Evolutionary conservation across 768 basidiomycete species (phyloP).

Genomic region (Daedalea quercina): DNA sequence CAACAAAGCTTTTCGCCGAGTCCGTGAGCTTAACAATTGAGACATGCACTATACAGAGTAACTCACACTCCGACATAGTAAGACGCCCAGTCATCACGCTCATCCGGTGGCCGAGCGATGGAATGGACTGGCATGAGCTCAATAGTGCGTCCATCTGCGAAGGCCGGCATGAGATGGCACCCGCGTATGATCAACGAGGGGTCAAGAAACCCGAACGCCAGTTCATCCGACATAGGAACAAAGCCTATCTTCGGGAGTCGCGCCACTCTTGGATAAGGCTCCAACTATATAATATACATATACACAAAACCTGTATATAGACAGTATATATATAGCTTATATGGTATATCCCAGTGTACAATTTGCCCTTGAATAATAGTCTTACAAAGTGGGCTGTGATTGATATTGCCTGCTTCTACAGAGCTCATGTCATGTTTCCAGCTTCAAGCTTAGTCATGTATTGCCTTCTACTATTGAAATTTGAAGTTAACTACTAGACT

Average conservation of each 20-base stretch:
- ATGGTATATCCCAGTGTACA: no score
- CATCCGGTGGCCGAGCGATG: slow-evolving; percentile 1
- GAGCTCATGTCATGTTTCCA: no score
- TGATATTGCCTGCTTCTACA: no score
- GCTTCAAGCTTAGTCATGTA: no score
- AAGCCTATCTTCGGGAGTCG: slow-evolving; percentile 1
- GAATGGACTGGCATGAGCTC: slow-evolving; percentile 5
- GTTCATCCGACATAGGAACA: neutral
- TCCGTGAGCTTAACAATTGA: neutral
- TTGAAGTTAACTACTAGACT: no score
- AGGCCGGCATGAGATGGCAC: slow-evolving; percentile 37
- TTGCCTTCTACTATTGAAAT: no score
- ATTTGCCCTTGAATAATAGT: no score
- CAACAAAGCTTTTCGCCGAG: neutral
- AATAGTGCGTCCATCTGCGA: slow-evolving; percentile 18
- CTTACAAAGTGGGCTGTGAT: no score
- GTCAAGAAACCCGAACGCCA: slow-evolving; percentile 21
- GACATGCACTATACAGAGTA: neutral
- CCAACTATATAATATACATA: no score
- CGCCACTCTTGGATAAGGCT: no score
- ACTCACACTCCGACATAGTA: slow-evolving; percentile 18
- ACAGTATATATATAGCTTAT: no score
- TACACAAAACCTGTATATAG: no score
- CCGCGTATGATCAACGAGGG: slow-evolving; percentile 33
- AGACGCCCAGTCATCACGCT: slow-evolving; percentile 11